Evolutionary conservation across 2,329 filamentous ascomycete species (phyloP), one percentile per base, ranked within the genome.

Genomic region (Pseudocercospora pini-densiflorae): DNA sequence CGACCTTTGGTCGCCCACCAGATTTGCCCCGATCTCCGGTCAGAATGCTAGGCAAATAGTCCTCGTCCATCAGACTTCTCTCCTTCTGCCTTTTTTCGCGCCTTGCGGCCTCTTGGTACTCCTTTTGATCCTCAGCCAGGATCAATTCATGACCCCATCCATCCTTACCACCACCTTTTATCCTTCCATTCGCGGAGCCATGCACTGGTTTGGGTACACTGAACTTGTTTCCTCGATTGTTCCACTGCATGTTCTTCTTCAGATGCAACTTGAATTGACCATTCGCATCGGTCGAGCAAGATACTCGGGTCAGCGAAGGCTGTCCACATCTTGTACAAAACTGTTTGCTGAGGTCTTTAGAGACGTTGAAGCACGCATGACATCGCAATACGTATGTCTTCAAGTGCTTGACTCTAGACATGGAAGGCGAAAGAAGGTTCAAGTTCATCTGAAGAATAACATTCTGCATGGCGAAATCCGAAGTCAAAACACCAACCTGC

Each of bases 391-490:
- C 89, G 85, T 92, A 97, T 12, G 92, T 94, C 79, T 93, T 94
- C 70, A 98, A 86, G 66, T 91, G 89, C 43, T 89, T 90, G 77
- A 99, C 93, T 74, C 93, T 89, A 69, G 92, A 87, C 67, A 98
- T 84, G 16, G 88, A 86, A 0, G 92, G 87, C 0, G 94, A 93
- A 65, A 97, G 86, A 10, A 97, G 88, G 77, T 95, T 92, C 58
- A 99, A 87, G 81, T 97, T 97, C 84, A 98, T 96, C 73, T 96
- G 92, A 4, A 99, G 86, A 1, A 95, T 87, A 7, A 98, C 93
- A 78, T 98, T 98, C 82, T 98, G 94, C 92, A 99, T 97, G 63
- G 95, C 94, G 80, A 92, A 98, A 83, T 99, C 95, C 63, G 91
- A 93, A 1, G 95, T 98, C 76, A 98, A 90, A 53, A 94, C 89